These are phyloP conservation scores for Myxozyma geophila DNA, from an alignment of 805 yeast species.

Conservation along the genomic window DNA sequence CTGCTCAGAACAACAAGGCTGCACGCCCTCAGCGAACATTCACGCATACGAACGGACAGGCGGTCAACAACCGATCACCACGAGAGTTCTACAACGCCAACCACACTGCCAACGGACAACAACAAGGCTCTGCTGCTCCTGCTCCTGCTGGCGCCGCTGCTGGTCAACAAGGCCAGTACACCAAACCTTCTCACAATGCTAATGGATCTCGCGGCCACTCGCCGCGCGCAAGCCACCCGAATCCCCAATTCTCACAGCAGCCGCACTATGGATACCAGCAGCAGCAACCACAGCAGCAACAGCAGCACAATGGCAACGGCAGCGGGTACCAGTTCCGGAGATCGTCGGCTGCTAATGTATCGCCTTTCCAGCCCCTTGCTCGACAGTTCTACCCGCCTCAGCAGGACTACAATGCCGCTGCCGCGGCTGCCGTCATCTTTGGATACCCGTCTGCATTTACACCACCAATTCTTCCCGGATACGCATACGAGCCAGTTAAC, in stretches of 20 bases:
- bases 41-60: constrained; percentile 16
- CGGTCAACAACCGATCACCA: constrained; percentile 8
- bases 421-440: constrained; percentile 28
- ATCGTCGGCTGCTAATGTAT: constrained; percentile 26
- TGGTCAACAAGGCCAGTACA: constrained; percentile 12
- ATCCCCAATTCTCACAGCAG: constrained; percentile 30
- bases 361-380: constrained; percentile 27
- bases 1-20: constrained; percentile 4
- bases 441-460: constrained; percentile 21
- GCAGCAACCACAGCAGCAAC: constrained; percentile 20
- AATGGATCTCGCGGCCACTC: constrained; percentile 19
- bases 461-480: constrained; percentile 25
- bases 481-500: constrained; percentile 26
- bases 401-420: constrained; percentile 25
- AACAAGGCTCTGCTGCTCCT: constrained; percentile 9
- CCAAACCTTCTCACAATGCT: constrained; percentile 12
- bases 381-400: constrained; percentile 28
- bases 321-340: constrained; percentile 24
- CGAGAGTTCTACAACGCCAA: constrained; percentile 19
- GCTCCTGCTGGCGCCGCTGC: constrained; percentile 1
- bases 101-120: constrained; percentile 20
- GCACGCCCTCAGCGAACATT: constrained; percentile 20
- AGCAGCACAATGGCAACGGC: constrained; percentile 23
- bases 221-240: constrained; percentile 28
- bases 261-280: constrained; percentile 20